Base-by-base conservation (phyloP, 495 filamentous ascomycete genomes). In the Penicillium steckii region DNA sequence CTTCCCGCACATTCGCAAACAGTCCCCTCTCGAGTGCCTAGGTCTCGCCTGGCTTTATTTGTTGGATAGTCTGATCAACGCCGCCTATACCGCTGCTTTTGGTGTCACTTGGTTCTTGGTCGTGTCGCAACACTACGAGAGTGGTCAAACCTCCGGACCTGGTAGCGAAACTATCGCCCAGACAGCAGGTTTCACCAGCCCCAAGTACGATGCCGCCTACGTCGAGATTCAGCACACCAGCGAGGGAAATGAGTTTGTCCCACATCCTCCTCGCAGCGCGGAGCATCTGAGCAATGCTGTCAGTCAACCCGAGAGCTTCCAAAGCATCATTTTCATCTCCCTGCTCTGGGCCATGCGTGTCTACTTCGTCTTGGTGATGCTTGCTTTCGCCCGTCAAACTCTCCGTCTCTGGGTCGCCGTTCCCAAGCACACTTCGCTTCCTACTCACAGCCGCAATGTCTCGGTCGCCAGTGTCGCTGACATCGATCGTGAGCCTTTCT, bases 61-160 rank as follows among this genome's bases (percentile, higher is more conserved):
- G n/a, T 55, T 94, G 62, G 91, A 96, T 70, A 84, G 84, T 21
- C 30, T 88, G 27, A 79, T 92, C 59, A 95, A 92, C 68, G 81
- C 80, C 27, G 79, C 81, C 25, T 95, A 90, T 68, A 95, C 90
- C 7, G 72, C 82, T 18, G 81, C 83, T 5, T 96, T 96, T 63
- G 89, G 84, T 25, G 69, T 91, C 30, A 84, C 81, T 10, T 96
- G 91, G 91, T 95, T 93, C 71, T 67, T 90, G 8, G 80, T 87
- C 10, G 72, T 86, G 37, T 81, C 83, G 19, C 76, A 81, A 42
- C 71, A 82, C 56, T 72, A 77, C 51, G 73, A 76, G 40, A 71
- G 71, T 57, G 65, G 67, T 27, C 64, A 67, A 17, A 70, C 35
- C 52, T 65, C 69, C 2, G 71, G 74, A 3, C 66, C 72, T 5